Evolutionary conservation across 768 basidiomycete genomes (phyloP), one percentile per base, ranked within the genome.

Genomic region (Boletus edulis): DNA sequence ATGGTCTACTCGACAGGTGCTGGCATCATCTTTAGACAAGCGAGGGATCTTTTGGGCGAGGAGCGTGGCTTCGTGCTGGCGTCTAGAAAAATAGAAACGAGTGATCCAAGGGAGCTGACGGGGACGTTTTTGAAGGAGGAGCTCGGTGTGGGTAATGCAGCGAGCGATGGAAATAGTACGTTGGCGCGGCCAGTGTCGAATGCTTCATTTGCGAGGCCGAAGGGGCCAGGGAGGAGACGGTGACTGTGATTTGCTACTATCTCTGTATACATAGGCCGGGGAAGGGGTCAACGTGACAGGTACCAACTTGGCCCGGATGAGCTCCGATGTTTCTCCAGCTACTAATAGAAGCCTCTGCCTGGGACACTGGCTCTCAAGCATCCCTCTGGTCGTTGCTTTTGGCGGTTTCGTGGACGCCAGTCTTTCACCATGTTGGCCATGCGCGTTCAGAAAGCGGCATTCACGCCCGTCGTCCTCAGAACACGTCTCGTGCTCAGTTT

Each of bases 1-100:
- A 94, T 98, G 91, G 67, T 97, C 35, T 96, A 95, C 72, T 91
- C 93, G 0, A 85, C 87, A 3, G 85, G 84, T 10, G 81, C 82
- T 12, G 62, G 76, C 11, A 69, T 80, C 18, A 77, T 87, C 8
- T 86, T 81, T 62, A 75, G 78, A 48, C 72, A 80, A 9, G 84
- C 81, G 32, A 85, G 84, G 57, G 72, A 70, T 5, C 64, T 86
- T 3, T 75, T 83, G 57, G 72, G 72, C 48, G 77, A 72, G 14
- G 72, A 71, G 47, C 73, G 76, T 17, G 74, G 73, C 27, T 72
- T 76, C 10, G 56, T 62, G 22, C 56, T 85, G 13, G 76, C 78
- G 3, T 62, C 80, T 17, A 80, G 81, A 63, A 95, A 83, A 76
- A 77, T 95, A 51, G 91, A 96, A 67, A 95, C 91, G 0, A 89